Base-by-base conservation (phyloP, 1,284 basidiomycete genomes). In the Rhodofomes roseus region DNA sequence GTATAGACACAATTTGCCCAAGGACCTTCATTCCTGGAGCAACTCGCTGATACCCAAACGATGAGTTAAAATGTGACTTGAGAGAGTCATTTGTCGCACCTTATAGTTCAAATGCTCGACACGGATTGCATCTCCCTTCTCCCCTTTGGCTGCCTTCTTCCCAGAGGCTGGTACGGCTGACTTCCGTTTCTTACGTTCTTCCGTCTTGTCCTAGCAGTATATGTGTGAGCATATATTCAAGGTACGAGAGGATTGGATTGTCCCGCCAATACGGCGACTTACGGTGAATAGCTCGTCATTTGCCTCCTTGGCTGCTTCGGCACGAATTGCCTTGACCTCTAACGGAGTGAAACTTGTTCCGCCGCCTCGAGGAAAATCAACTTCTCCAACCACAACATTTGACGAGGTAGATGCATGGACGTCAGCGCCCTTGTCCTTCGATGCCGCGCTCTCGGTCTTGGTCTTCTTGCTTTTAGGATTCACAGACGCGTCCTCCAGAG, bases 81-180 rank as follows among this genome's bases (percentile, higher is more conserved):
- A n/a, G n/a, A n/a, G n/a, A n/a, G n/a, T n/a, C n/a, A n/a, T n/a
- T n/a, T n/a, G n/a, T n/a, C 78, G 61, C 60, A 91, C 93, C 79
- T 97, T 98, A 80, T 98, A 97, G 70, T 95, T 96, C 50, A 98
- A 80, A 71, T 96, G 92, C 73, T 98, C 95, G 56, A 97, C 87
- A 60, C 95, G 85, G 56, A 84, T 75, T 39, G 72, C 71, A 39
- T 84, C 81, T 46, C 65, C 74, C 62, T 80, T 81, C 52, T 79
- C 73, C 43, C 67, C 73, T 56, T 74, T 67, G 8, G 67, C 63
- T 46, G 66, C 63, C 60, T 72, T 67, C 54, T 70, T 70, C 43
- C 65, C 64, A 59, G 79, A 75, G 11, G 58, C 71, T 59, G 80
- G 77, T 43, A 72, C 70, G 48, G 83, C 82, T 23, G 82, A 81